Evolutionary conservation across 148 eudicot species (phyloP).

Genomic region (Rhododendron ovatum): DNA sequence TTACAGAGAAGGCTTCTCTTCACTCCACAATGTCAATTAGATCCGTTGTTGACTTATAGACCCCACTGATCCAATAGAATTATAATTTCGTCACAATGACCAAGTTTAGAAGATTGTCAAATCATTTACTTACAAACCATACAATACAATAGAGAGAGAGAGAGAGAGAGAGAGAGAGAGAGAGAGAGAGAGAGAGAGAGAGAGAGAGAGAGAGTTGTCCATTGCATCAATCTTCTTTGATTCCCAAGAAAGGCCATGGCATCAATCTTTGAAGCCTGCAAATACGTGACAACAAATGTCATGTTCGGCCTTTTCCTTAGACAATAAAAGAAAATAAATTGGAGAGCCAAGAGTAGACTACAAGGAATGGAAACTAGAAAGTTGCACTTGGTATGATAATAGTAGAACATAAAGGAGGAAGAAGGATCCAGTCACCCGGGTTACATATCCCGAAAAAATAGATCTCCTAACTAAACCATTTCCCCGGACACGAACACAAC

Average conservation of each 20-base stretch:
- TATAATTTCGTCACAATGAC: neutral
- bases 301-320: neutral
- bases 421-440: neutral
- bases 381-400: neutral
- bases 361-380: neutral
- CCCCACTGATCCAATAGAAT: neutral
- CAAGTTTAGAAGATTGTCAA: neutral
- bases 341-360: neutral
- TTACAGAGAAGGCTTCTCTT: neutral
- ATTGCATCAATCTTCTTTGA: no score
- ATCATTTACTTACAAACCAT: no score
- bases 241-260: neutral
- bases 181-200: no score
- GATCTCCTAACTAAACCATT: neutral
- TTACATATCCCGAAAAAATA: neutral
- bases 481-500: neutral
- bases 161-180: no score
- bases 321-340: neutral
- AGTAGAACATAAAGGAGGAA: neutral
- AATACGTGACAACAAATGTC: neutral
- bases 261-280: constrained; percentile 19
- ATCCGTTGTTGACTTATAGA: neutral
- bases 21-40: neutral
- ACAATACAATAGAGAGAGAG: no score
- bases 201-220: neutral